Evolutionary conservation across 768 basidiomycete species (phyloP).

Genomic region (Boletus patriciae): DNA sequence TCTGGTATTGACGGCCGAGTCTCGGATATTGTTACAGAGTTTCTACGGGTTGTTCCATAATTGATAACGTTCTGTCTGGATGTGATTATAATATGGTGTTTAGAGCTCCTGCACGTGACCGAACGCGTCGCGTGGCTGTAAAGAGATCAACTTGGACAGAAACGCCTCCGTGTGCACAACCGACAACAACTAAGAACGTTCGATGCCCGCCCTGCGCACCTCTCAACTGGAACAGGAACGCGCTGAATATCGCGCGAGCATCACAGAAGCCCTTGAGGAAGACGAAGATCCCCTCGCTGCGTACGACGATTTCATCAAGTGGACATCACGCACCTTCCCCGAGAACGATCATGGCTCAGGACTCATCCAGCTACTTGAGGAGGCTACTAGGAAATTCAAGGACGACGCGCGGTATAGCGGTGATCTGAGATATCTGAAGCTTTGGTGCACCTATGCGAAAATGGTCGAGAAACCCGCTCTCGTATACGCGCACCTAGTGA

Average conservation of each 20-base stretch:
- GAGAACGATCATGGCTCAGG: slow-evolving; percentile 69
- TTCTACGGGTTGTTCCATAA: slow-evolving; percentile 2
- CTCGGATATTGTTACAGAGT: slow-evolving; percentile 17
- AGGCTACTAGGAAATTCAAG: slow-evolving; percentile 79
- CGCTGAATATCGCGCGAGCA: slow-evolving; percentile 34
- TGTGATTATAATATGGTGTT: too few species aligned
- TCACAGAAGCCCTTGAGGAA: slow-evolving; percentile 58
- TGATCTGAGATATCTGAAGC: slow-evolving; percentile 86
- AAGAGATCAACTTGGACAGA: slow-evolving; percentile 11
- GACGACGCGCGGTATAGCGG: slow-evolving; percentile 81
- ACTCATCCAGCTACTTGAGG: slow-evolving; percentile 77
- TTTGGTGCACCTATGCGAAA: slow-evolving; percentile 88
- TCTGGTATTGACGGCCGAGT: slow-evolving; percentile 24
- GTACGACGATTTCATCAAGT: slow-evolving; percentile 85
- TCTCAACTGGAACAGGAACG: slow-evolving; percentile 34
- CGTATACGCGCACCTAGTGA: slow-evolving; percentile 71
- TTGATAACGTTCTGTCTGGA: background rate
- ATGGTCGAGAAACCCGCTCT: slow-evolving; percentile 69
- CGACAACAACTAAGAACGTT: slow-evolving; percentile 4
- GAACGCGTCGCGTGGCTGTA: slow-evolving; percentile 32
- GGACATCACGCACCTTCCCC: slow-evolving; percentile 80
- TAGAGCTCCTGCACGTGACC: slow-evolving; percentile 22
- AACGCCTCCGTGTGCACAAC: background rate
- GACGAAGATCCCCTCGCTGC: slow-evolving; percentile 86
- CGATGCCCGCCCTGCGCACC: slow-evolving; percentile 27